Base-by-base conservation (phyloP, 306 rosid species). In the Sesbania bispinosa region DNA sequence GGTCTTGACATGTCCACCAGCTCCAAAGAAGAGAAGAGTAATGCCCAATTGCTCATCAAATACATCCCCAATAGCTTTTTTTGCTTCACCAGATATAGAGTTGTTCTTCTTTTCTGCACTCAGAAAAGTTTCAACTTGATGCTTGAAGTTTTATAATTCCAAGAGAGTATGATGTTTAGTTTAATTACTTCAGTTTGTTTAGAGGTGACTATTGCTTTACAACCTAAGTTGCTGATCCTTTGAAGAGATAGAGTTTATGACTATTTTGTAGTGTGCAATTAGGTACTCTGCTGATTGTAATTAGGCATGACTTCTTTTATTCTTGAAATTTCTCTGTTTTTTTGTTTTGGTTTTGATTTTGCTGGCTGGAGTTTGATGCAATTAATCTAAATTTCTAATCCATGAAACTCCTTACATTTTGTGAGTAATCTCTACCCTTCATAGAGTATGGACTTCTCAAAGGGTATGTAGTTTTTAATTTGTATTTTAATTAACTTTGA, bases 11-110 rank as follows among this genome's bases (percentile, higher is more conserved):
- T 85, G 90, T 60, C 90, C 90, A 14, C 87, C 90, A n/a, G 77
- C 93, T 61, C 93, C 93, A 73, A 83, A 83, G 77, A 88, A 80
- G 75, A 77, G 87, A 80, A 77, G 79, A 53, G 60, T 74, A 58
- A 42, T 54, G 15, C 16, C 80, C 2, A 84, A 30, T 24, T 70
- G 11, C 69, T 77, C 83, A 3, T 58, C 75, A 6, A 70, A 73
- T 14, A 77, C 26, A 36, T 35, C 81, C 1, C 83, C 78, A 2
- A 57, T 71, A 14, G 32, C 80, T 0, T 54, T 75, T 62, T 82
- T 80, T 19, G 47, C 85, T 54, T 83, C 89, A 50, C 83, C 79
- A 2, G 92, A 87, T 36, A 63, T 87, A 35, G 86, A 82, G 65
- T 64, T 79, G 3, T 82, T 84, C 88, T 84, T 87, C 79, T 76